A percentile compares a stretch with the other conserved stretches of the same genome.
These are phyloP conservation scores for Globomyces sp. DNA, from an alignment of 371 early-diverging fungal species.

Conservation along the genomic window DNA sequence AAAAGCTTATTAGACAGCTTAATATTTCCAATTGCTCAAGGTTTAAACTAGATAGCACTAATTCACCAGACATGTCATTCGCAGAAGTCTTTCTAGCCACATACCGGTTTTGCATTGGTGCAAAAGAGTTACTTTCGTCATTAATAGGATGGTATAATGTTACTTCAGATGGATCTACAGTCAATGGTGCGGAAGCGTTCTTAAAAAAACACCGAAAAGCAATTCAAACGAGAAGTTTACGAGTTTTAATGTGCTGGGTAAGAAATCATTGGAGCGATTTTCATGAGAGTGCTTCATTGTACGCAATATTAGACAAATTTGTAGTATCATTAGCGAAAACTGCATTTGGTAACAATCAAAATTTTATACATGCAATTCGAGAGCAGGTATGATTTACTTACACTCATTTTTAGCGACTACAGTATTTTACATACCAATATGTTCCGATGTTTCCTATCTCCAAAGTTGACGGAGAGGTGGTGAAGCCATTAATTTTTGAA, in stretches of 20 bases:
- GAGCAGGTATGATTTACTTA: slow-evolving; percentile 37
- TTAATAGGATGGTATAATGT: slow-evolving; percentile 55
- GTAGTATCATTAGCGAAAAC: slow-evolving; percentile 38
- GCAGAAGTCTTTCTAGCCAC: slow-evolving; percentile 50
- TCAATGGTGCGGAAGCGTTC: slow-evolving; percentile 32
- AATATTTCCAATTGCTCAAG: slow-evolving; percentile 50
- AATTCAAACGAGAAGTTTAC: slow-evolving; percentile 41
- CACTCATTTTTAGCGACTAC: slow-evolving; percentile 32
- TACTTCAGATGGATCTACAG: slow-evolving; percentile 30
- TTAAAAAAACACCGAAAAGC: slow-evolving; percentile 34
- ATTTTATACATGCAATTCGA: slow-evolving; percentile 49
- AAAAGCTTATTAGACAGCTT: slow-evolving; percentile 45
- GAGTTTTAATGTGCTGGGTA: slow-evolving; percentile 46
- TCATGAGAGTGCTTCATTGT: slow-evolving; percentile 29
- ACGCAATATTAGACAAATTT: slow-evolving; percentile 37
- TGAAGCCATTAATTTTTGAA: slow-evolving; percentile 38
- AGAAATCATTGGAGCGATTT: slow-evolving; percentile 56
- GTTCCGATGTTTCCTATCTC: slow-evolving; percentile 41
- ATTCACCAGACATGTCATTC: slow-evolving; percentile 39
- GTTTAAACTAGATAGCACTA: slow-evolving; percentile 9
- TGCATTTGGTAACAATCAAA: slow-evolving; percentile 49
- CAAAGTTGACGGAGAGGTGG: slow-evolving; percentile 27
- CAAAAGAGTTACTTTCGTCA: slow-evolving; percentile 31
- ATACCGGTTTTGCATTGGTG: slow-evolving; percentile 46
- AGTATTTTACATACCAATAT: slow-evolving; percentile 52